Evolutionary conservation across 768 basidiomycete species (phyloP).

Genomic region (Coprinopsis cinerea): DNA sequence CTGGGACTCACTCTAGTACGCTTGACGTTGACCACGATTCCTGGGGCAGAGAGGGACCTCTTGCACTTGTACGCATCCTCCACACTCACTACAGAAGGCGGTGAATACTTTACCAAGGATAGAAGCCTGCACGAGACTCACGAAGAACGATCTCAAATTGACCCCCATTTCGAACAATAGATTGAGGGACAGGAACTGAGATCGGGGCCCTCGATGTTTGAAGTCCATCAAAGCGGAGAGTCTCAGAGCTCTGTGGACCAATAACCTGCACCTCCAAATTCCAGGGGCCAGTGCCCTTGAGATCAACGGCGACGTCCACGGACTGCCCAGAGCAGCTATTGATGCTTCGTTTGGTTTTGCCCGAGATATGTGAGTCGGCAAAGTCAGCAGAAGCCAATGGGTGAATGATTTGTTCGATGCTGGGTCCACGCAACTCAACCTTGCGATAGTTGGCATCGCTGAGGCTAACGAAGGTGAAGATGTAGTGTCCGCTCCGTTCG

Average conservation of each 20-base stretch:
- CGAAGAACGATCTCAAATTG: constrained; percentile 75
- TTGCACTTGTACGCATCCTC: constrained; percentile 88
- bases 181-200: constrained; percentile 61
- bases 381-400: constrained; percentile 81
- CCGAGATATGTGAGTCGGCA: constrained; percentile 31
- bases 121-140: constrained; percentile 25
- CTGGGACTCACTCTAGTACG: constrained; percentile 56
- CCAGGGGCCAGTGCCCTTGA: constrained; percentile 91
- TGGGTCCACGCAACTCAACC: constrained; percentile 66
- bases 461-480: constrained; percentile 72
- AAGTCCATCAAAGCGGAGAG: constrained; percentile 49
- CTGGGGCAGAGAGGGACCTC: constrained; percentile 66
- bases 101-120: not conserved
- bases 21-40: constrained; percentile 79
- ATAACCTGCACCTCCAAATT: constrained; percentile 78
- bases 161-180: constrained; percentile 63
- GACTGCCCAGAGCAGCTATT: constrained; percentile 75
- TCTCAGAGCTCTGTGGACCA: constrained; percentile 63
- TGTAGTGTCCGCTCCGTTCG: constrained; percentile 83
- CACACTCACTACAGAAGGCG: constrained; percentile 56
- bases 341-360: constrained; percentile 47
- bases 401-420: constrained; percentile 85
- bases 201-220: constrained; percentile 48
- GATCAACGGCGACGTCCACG: constrained; percentile 74
- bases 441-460: constrained; percentile 83